Evolutionary conservation across 225 moss, liverwort and hornwort species (phyloP).

Genomic region (Rhytidiadelphus loreus): DNA sequence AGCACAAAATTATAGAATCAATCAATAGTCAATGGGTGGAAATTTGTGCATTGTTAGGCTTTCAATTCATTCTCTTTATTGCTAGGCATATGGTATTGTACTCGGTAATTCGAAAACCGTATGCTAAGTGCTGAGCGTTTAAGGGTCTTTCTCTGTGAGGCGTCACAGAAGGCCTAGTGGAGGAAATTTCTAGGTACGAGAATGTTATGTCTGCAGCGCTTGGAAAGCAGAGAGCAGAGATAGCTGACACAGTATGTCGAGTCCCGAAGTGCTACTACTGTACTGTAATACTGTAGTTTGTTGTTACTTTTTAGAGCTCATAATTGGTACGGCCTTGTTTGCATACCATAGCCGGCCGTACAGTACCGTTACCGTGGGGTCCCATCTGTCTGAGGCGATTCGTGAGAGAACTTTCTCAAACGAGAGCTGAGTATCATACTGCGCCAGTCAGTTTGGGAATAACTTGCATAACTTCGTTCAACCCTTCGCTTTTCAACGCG

Average conservation of each 20-base stretch:
- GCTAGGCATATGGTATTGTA: too few relatives aligned
- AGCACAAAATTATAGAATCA: too few relatives aligned
- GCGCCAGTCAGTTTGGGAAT: too few relatives aligned
- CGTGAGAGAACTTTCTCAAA: background rate
- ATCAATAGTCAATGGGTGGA: too few relatives aligned
- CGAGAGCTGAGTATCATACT: background rate
- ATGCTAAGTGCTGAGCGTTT: too few relatives aligned
- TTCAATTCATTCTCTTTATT: too few relatives aligned
- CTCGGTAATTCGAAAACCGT: too few relatives aligned
- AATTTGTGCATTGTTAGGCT: too few relatives aligned
- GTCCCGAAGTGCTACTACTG: too few relatives aligned
- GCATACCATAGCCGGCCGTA: background rate
- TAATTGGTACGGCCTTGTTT: background rate
- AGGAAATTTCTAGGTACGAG: background rate
- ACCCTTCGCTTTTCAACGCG: background rate
- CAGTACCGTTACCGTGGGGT: background rate
- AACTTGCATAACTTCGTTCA: background rate
- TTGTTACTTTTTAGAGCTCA: background rate
- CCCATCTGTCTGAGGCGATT: background rate
- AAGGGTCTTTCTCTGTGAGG: too few relatives aligned
- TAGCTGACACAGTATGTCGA: too few relatives aligned
- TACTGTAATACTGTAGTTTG: background rate
- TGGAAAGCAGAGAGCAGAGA: background rate
- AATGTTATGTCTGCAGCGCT: background rate
- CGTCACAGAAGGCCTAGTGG: too few relatives aligned